A percentile compares a stretch with the other conserved stretches of the same genome.
Evolutionary conservation across 495 filamentous ascomycete genomes (phyloP).

Genomic region (Daldinia caldariorum): DNA sequence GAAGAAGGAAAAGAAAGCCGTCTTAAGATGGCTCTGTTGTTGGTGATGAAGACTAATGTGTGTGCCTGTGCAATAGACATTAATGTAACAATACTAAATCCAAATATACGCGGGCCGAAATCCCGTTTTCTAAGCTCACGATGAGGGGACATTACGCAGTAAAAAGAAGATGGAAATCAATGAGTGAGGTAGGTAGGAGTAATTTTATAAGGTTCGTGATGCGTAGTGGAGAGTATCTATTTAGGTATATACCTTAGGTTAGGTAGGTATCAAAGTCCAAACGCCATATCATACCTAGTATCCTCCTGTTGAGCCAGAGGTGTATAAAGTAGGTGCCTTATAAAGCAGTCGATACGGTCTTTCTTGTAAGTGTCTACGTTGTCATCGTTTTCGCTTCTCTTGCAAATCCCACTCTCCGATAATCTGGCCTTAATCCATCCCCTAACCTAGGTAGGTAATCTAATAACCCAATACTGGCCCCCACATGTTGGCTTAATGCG

Average conservation of each 20-base stretch:
- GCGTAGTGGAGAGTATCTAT: constrained; percentile 13
- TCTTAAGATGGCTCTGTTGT: constrained; percentile 3
- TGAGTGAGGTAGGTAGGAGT: background rate
- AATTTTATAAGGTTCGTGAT: background rate
- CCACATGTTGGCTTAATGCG: background rate
- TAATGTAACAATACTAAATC: constrained; percentile 35
- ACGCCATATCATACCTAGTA: background rate
- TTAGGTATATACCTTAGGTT: too few species aligned
- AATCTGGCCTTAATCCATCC: background rate
- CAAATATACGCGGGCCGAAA: constrained; percentile 17
- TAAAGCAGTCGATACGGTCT: background rate
- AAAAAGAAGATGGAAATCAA: background rate
- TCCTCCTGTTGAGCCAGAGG: background rate
- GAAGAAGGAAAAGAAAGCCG: background rate
- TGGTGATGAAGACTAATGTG: background rate
- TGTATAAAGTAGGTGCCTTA: background rate
- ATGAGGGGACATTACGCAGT: background rate
- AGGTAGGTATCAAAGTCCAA: background rate
- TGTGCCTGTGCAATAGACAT: constrained; percentile 23
- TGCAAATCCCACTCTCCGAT: background rate
- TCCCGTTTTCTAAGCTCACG: constrained; percentile 8
- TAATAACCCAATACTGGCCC: background rate
- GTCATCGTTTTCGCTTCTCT: background rate
- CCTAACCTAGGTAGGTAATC: background rate
- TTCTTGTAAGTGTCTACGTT: background rate